Conservation (phyloP, 352 stramenopile species). For the Globisporangium orthogonon region DNA sequence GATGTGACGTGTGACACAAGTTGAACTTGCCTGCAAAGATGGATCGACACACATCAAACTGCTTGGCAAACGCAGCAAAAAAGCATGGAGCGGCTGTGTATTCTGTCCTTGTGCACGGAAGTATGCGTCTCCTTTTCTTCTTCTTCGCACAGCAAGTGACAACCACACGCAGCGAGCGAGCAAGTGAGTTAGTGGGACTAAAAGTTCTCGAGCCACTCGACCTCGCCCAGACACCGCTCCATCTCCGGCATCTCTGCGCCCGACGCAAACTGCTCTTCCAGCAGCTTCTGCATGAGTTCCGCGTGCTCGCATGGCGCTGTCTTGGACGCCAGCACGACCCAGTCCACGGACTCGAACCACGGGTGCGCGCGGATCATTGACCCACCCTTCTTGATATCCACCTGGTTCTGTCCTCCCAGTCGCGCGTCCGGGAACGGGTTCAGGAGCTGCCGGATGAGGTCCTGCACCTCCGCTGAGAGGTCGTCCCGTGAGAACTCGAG, state of each 20-base stretch:
- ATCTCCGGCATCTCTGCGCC: conserved; percentile 48
- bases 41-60: too few species aligned
- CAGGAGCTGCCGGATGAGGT: conserved; percentile 62
- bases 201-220: conserved; percentile 81
- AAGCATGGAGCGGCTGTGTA: not conserved
- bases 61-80: too few species aligned
- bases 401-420: conserved; percentile 60
- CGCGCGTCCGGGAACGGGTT: conserved; percentile 66
- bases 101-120: too few species aligned
- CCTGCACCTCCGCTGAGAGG: conserved; percentile 41
- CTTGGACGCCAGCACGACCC: conserved; percentile 70
- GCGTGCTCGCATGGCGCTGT: conserved; percentile 39
- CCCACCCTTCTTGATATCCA: conserved; percentile 72
- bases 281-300: conserved; percentile 43
- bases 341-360: conserved; percentile 78
- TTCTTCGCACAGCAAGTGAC: not conserved
- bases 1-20: not conserved
- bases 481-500: conserved; percentile 49
- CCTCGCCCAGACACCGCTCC: conserved; percentile 47
- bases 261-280: conserved; percentile 45
- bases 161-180: not conserved
- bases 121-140: not conserved
- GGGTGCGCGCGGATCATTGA: conserved; percentile 74
- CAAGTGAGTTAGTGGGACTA: conserved; percentile 11
- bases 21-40: too few species aligned